phyloP scores from a whole-genome alignment of 208 protist species.

The Trichomonas vaginalis region DNA sequence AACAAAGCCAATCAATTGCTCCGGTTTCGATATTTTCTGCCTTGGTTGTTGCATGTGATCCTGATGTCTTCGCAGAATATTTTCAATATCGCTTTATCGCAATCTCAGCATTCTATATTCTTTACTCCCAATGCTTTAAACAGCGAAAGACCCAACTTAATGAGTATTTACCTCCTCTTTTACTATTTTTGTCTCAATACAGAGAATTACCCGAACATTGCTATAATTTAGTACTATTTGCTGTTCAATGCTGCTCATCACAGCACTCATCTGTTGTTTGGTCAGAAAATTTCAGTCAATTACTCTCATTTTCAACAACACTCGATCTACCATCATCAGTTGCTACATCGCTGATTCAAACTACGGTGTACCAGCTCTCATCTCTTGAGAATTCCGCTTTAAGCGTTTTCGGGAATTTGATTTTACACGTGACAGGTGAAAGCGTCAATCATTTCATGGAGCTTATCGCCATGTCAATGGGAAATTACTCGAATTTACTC shows the following conservation, averaged over 20 bases:
- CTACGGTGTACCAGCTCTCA: neutral
- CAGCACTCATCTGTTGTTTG: neutral
- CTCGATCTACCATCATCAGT: neutral
- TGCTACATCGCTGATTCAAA: neutral
- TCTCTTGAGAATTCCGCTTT: neutral
- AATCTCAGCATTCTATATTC: neutral
- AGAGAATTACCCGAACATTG: neutral
- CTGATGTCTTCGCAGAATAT: neutral
- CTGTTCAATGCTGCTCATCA: neutral
- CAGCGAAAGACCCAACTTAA: neutral
- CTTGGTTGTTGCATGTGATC: neutral
- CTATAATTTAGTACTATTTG: neutral
- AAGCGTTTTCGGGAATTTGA: neutral
- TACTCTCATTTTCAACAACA: neutral
- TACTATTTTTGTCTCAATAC: neutral
- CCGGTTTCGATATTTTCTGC: neutral
- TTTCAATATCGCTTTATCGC: neutral
- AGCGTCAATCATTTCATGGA: neutral
- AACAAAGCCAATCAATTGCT: neutral
- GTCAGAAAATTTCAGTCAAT: neutral
- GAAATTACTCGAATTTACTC: neutral
- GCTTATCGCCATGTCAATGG: neutral
- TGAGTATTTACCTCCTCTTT: neutral
- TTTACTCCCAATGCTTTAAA: neutral
- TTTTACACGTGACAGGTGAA: neutral